These are phyloP conservation scores for Passalora sequoiae DNA, from an alignment of 2,329 filamentous ascomycete species.

Conservation along the genomic window DNA sequence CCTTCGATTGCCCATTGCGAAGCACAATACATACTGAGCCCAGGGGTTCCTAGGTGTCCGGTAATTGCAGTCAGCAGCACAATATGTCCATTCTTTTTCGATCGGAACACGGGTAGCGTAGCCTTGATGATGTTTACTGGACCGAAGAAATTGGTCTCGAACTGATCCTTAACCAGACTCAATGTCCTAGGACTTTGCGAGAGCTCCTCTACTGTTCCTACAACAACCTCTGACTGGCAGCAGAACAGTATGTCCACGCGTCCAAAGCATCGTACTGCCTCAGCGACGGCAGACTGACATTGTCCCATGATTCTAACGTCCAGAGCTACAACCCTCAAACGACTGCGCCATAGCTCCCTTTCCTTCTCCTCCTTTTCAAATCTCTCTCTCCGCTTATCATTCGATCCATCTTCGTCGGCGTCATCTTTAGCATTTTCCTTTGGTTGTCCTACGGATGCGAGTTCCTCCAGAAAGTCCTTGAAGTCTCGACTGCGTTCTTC, in stretches of 20 bases:
- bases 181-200: conserved; percentile 66
- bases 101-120: conserved; percentile 70
- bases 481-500: conserved; percentile 69
- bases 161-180: conserved; percentile 81
- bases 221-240: conserved; percentile 81
- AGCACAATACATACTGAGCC: conserved; percentile 84
- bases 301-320: conserved; percentile 59
- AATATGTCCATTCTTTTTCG: conserved; percentile 79
- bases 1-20: conserved; percentile 93
- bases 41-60: conserved; percentile 87
- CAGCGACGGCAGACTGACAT: conserved; percentile 80
- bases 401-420: conserved; percentile 11
- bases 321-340: conserved; percentile 59
- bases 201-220: conserved; percentile 88
- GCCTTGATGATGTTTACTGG: conserved; percentile 96
- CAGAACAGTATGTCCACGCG: conserved; percentile 85
- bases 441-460: conserved; percentile 25
- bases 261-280: conserved; percentile 78
- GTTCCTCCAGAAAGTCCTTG: conserved; percentile 65
- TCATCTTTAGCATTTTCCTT: conserved; percentile 30
- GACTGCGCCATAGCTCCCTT: conserved; percentile 60
- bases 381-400: conserved; percentile 53
- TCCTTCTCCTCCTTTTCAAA: conserved; percentile 20
- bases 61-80: conserved; percentile 85
- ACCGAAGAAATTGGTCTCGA: conserved; percentile 91